A percentile compares a stretch with the other conserved stretches of the same genome.
phyloP scores from a whole-genome alignment of 345 rosid species.

The Erysimum cheiranthoides region DNA sequence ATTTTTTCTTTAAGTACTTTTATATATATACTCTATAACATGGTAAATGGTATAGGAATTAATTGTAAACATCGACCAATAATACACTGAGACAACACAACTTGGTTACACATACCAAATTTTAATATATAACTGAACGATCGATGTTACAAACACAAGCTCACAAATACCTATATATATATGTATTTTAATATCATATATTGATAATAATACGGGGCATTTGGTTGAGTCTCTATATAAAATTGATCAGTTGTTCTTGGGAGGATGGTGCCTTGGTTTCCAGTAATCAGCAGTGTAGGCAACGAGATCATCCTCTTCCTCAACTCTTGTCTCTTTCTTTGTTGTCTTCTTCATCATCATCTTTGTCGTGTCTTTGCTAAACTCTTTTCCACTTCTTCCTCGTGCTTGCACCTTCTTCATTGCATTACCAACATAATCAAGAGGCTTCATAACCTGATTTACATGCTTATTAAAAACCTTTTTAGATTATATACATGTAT shows the following conservation, averaged over 20 bases:
- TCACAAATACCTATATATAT: slow-evolving; percentile 14
- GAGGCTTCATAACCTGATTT: slow-evolving; percentile 22
- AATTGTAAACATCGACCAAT: neutral
- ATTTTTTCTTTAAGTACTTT: neutral
- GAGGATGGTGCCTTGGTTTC: slow-evolving; percentile 80
- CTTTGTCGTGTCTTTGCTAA: slow-evolving; percentile 24
- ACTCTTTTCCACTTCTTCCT: slow-evolving; percentile 28
- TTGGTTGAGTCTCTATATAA: slow-evolving; percentile 1
- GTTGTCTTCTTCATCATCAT: slow-evolving; percentile 25
- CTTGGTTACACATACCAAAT: slow-evolving; percentile 14
- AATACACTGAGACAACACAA: slow-evolving; percentile 1
- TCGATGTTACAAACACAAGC: slow-evolving; percentile 38
- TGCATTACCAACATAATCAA: slow-evolving; percentile 13
- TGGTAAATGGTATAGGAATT: neutral
- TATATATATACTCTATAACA: neutral
- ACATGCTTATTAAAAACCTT: slow-evolving; percentile 10
- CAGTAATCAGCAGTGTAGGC: slow-evolving; percentile 76
- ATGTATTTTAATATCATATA: neutral
- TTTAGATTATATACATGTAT: neutral
- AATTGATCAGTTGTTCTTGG: slow-evolving; percentile 63
- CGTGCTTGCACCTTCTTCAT: slow-evolving; percentile 23
- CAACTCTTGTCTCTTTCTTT: slow-evolving; percentile 29
- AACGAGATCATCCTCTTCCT: slow-evolving; percentile 57
- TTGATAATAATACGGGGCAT: neutral
- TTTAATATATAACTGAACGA: slow-evolving; percentile 7